These are phyloP conservation scores for Crepidotus variabilis DNA, from an alignment of 768 basidiomycete genomes.

Conservation along the genomic window DNA sequence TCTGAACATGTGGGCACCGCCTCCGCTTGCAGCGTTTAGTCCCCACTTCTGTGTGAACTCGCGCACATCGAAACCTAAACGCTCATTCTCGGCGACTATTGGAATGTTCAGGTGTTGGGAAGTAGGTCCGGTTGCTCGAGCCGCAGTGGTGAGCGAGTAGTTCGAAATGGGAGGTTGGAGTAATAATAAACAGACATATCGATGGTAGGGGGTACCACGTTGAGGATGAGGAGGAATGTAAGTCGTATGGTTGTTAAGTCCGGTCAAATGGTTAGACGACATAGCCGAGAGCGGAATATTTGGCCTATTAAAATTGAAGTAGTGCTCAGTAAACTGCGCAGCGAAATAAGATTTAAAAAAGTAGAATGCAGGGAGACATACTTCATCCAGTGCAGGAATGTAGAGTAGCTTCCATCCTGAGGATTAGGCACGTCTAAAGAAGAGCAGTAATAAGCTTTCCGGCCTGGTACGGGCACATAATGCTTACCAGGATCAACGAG, in stretches of 20 bases:
- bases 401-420: constrained; percentile 56
- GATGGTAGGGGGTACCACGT: constrained; percentile 85
- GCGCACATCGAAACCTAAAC: constrained; percentile 64
- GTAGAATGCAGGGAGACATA: constrained; percentile 31
- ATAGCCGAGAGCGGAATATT: constrained; percentile 75
- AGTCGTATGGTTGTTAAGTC: constrained; percentile 53
- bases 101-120: constrained; percentile 42
- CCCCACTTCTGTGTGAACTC: constrained; percentile 54
- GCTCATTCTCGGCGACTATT: constrained; percentile 38
- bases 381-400: constrained; percentile 86
- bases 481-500: constrained; percentile 80
- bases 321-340: constrained; percentile 4
- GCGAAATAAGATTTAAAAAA: too few species aligned
- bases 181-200: constrained; percentile 76
- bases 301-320: constrained; percentile 43
- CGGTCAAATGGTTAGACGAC: constrained; percentile 35
- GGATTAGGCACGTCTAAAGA: constrained; percentile 78
- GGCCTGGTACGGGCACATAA: background rate
- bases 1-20: constrained; percentile 83
- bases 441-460: constrained; percentile 2
- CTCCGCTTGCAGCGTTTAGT: constrained; percentile 51
- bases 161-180: constrained; percentile 50
- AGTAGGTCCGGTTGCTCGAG: constrained; percentile 29
- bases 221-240: constrained; percentile 94
- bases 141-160: constrained; percentile 31